Percentiles rank a stretch among this genome's conserved stretches.
phyloP scores from a whole-genome alignment of 1,284 basidiomycete species.

The Porodaedalea pini region DNA sequence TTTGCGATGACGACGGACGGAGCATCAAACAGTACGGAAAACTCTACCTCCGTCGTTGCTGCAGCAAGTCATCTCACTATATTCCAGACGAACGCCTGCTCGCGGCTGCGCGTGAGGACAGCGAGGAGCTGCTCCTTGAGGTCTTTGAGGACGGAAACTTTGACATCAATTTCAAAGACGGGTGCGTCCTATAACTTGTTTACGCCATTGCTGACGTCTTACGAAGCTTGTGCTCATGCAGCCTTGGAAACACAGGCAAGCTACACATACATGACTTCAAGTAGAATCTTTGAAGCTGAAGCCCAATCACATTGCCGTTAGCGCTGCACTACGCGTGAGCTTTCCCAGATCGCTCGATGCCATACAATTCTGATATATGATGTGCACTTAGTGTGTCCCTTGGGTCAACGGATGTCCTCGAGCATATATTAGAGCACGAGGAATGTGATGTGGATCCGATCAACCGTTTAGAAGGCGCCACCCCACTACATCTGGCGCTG shows the following conservation, averaged over 20 bases:
- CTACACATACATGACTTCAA: slow-evolving; percentile 10
- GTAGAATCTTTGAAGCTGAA: not conserved
- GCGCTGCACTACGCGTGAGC: slow-evolving; percentile 81
- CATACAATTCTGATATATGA: slow-evolving; percentile 6
- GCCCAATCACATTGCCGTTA: slow-evolving; percentile 28
- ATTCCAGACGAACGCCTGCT: slow-evolving; percentile 67
- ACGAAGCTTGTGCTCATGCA: slow-evolving; percentile 29
- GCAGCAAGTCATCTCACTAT: not conserved
- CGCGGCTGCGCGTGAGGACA: slow-evolving; percentile 72
- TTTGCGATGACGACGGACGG: slow-evolving; percentile 12
- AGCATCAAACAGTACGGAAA: slow-evolving; percentile 14
- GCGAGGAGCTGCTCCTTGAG: slow-evolving; percentile 64
- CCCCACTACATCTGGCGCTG: slow-evolving; percentile 81
- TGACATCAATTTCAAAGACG: slow-evolving; percentile 77
- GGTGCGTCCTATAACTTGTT: slow-evolving; percentile 43
- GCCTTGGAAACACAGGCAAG: slow-evolving; percentile 71
- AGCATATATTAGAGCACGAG: slow-evolving; percentile 71
- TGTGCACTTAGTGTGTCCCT: slow-evolving; percentile 41
- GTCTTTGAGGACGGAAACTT: slow-evolving; percentile 54
- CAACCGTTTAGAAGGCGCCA: slow-evolving; percentile 72
- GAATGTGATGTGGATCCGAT: slow-evolving; percentile 82
- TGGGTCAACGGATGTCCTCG: slow-evolving; percentile 62
- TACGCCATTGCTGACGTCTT: slow-evolving; percentile 2
- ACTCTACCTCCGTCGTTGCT: not conserved
- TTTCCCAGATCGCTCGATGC: slow-evolving; percentile 1